phyloP scores from a whole-genome alignment of 2,329 filamentous ascomycete genomes.

The Dryadomyces quercus-mongolicae region DNA sequence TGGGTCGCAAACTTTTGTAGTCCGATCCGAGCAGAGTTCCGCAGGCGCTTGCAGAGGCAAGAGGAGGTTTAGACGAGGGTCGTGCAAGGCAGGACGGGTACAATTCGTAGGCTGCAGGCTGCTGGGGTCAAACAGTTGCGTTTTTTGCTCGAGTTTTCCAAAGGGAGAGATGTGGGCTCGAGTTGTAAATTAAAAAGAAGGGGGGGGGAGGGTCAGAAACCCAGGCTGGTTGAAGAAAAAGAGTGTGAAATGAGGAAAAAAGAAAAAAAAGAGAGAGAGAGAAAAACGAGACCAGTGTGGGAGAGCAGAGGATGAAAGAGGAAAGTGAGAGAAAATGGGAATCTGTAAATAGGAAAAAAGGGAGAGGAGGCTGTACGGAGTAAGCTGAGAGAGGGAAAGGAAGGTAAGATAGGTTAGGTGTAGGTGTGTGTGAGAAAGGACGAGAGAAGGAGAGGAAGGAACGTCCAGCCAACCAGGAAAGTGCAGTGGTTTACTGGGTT shows the following conservation, averaged over 20 bases:
- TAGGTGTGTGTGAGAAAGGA: no score
- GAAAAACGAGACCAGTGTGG: background rate
- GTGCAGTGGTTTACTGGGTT: no score
- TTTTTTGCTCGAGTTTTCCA: no score
- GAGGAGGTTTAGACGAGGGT: background rate
- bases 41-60: slow-evolving; percentile 11
- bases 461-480: background rate
- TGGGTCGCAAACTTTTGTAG: slow-evolving; percentile 14
- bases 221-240: no score
- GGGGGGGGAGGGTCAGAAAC: background rate
- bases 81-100: background rate
- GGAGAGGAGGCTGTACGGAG: background rate
- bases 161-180: no score
- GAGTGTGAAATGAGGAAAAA: background rate
- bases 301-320: background rate
- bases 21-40: slow-evolving; percentile 1
- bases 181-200: background rate
- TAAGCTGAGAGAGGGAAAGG: background rate
- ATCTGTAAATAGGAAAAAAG: background rate
- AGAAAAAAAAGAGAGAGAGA: background rate
- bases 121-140: no score
- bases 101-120: background rate
- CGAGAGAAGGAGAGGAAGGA: background rate
- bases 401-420: no score
- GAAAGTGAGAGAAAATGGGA: background rate